Evolutionary conservation across 1,139 yeast genomes (phyloP).

Genomic region (Magnusiomyces clavatus): DNA sequence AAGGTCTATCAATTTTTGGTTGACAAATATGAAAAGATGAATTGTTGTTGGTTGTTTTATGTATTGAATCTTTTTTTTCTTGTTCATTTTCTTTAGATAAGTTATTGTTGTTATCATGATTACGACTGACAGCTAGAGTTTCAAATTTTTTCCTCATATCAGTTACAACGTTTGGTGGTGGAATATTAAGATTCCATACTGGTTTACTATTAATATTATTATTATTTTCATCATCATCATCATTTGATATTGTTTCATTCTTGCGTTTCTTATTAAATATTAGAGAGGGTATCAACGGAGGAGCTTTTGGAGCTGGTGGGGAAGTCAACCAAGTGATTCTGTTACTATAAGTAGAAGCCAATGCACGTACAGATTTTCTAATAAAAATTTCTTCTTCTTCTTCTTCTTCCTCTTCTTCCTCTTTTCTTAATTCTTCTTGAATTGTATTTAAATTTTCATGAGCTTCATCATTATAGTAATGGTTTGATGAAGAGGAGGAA

Average conservation of each 20-base stretch:
- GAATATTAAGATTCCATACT: no score
- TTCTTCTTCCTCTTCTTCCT: background rate
- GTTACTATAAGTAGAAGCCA: constrained; percentile 1
- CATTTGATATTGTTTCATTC: background rate
- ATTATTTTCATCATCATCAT: no score
- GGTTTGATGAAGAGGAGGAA: background rate
- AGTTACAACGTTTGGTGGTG: no score
- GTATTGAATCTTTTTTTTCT: background rate
- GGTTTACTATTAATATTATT: no score
- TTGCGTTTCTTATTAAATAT: background rate
- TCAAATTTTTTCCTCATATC: no score
- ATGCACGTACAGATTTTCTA: constrained; percentile 2
- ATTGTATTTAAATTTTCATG: no score
- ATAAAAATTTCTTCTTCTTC: constrained; percentile 4
- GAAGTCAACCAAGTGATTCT: background rate
- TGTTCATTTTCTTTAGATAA: background rate
- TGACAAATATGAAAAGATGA: background rate
- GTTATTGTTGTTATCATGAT: no score
- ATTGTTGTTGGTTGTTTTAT: background rate
- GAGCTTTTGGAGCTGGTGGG: constrained; percentile 5
- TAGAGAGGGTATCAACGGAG: background rate
- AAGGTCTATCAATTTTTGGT: no score
- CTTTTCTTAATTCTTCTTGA: background rate
- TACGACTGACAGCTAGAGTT: no score
- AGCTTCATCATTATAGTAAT: background rate